Percentiles rank a stretch among this genome's conserved stretches.
These are phyloP conservation scores for Neurospora sp. DNA, from an alignment of 2,329 filamentous ascomycete species.

Conservation along the genomic window DNA sequence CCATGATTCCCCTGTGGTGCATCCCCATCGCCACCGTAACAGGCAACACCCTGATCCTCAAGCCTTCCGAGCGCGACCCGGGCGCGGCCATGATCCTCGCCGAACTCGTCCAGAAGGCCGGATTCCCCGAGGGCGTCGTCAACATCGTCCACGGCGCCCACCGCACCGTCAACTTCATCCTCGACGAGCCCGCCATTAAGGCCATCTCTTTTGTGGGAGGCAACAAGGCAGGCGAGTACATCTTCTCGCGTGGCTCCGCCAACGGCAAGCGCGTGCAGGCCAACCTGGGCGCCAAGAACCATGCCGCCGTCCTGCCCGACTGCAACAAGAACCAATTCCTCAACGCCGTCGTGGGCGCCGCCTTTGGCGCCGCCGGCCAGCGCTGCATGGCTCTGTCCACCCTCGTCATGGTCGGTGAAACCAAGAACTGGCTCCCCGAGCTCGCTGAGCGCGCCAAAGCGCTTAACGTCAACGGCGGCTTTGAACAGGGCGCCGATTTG, in stretches of 20 bases:
- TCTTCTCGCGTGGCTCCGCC: conserved; percentile 66
- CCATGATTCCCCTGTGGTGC: conserved; percentile 89
- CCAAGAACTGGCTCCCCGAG: conserved; percentile 71
- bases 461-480: conserved; percentile 69
- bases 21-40: conserved; percentile 78
- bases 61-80: conserved; percentile 78
- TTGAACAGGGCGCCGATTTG: conserved; percentile 69
- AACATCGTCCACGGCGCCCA: conserved; percentile 77
- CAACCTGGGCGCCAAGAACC: conserved; percentile 83
- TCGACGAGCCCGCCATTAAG: conserved; percentile 78
- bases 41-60: conserved; percentile 75
- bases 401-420: conserved; percentile 74
- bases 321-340: conserved; percentile 85
- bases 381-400: conserved; percentile 81
- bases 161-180: conserved; percentile 74
- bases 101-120: conserved; percentile 68
- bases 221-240: conserved; percentile 85
- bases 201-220: conserved; percentile 78
- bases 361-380: conserved; percentile 77
- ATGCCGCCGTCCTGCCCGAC: conserved; percentile 73
- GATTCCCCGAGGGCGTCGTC: conserved; percentile 71
- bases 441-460: conserved; percentile 65
- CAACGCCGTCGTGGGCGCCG: conserved; percentile 74
- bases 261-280: conserved; percentile 85
- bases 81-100: conserved; percentile 79